A percentile compares a stretch with the other conserved stretches of the same genome.
Evolutionary conservation across 805 yeast genomes (phyloP).

Genomic region (Sugiyamaella americana): DNA sequence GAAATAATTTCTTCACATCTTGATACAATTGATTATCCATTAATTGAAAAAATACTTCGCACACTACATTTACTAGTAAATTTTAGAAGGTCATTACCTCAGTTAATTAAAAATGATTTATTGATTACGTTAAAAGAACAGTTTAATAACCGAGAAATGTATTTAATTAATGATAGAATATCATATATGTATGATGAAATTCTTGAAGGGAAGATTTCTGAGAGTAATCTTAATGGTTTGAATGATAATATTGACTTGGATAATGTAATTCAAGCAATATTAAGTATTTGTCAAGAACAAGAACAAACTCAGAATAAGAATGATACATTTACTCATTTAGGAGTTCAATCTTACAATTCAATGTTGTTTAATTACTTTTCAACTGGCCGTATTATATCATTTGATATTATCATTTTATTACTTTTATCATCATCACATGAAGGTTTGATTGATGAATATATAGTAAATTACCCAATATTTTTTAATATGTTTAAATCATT

Average conservation of each 20-base stretch:
- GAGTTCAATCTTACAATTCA: slow-evolving; percentile 6
- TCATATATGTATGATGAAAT: slow-evolving; percentile 9
- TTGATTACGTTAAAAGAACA: slow-evolving; percentile 36
- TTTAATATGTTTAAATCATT: slow-evolving; percentile 9
- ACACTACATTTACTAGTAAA: slow-evolving; percentile 34
- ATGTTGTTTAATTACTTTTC: slow-evolving; percentile 4
- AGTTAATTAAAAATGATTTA: slow-evolving; percentile 32
- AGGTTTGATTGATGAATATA: slow-evolving; percentile 8
- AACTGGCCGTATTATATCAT: slow-evolving; percentile 1
- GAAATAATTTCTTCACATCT: slow-evolving; percentile 22
- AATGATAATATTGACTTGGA: slow-evolving; percentile 13
- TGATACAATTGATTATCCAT: slow-evolving; percentile 11
- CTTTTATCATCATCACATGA: slow-evolving; percentile 7
- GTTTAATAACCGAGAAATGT: slow-evolving; percentile 12
- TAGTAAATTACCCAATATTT: slow-evolving; percentile 6
- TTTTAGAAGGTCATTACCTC: slow-evolving; percentile 38
- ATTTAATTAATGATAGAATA: slow-evolving; percentile 23
- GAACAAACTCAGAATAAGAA: not conserved
- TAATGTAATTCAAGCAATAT: slow-evolving; percentile 5
- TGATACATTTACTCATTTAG: slow-evolving; percentile 2
- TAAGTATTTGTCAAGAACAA: not conserved
- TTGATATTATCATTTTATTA: slow-evolving; percentile 9
- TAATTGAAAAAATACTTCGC: slow-evolving; percentile 7
- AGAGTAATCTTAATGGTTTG: slow-evolving; percentile 11
- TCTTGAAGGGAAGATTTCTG: slow-evolving; percentile 11